Evolutionary conservation across 257 asterid genomes (phyloP).

Genomic region (Solanum tarapatanum): DNA sequence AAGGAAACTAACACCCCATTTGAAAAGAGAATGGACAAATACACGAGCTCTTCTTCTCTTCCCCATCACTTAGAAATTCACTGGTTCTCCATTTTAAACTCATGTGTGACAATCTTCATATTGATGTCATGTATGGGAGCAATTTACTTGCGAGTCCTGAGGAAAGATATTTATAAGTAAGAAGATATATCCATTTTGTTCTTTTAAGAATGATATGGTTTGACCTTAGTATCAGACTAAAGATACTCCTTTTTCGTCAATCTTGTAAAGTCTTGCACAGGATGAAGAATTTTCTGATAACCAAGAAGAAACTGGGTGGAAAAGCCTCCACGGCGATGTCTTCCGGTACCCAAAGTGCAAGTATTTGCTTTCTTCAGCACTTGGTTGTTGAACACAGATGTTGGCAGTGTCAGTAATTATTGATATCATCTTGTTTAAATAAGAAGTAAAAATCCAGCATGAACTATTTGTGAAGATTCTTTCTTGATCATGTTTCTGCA

Average conservation of each 20-base stretch:
- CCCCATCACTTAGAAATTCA: slow-evolving; percentile 1
- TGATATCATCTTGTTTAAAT: not conserved
- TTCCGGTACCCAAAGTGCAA: slow-evolving; percentile 15
- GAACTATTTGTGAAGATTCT: not conserved
- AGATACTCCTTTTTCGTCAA: not conserved
- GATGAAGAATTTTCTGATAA: slow-evolving; percentile 16
- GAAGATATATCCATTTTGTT: not conserved
- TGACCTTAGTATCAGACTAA: not conserved
- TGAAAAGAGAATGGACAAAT: slow-evolving; percentile 13
- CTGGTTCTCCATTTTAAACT: not conserved
- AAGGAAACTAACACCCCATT: not conserved
- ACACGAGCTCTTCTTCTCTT: not conserved
- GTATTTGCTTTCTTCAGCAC: slow-evolving; percentile 9
- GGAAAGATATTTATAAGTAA: slow-evolving; percentile 12
- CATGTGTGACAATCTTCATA: not conserved
- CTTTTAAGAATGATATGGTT: not conserved
- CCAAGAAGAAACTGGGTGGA: slow-evolving; percentile 21
- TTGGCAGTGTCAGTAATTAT: slow-evolving; percentile 9
- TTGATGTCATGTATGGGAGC: slow-evolving; percentile 8
- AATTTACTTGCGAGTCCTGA: slow-evolving; percentile 13
- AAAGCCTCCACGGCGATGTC: slow-evolving; percentile 20
- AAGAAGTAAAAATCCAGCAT: not conserved
- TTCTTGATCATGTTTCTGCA: not conserved
- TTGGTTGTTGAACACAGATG: slow-evolving; percentile 19
- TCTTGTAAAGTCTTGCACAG: slow-evolving; percentile 6